Evolutionary conservation across 2,329 filamentous ascomycete genomes (phyloP), one percentile per base, ranked within the genome.

Genomic region (Metarhizium guizhouense): DNA sequence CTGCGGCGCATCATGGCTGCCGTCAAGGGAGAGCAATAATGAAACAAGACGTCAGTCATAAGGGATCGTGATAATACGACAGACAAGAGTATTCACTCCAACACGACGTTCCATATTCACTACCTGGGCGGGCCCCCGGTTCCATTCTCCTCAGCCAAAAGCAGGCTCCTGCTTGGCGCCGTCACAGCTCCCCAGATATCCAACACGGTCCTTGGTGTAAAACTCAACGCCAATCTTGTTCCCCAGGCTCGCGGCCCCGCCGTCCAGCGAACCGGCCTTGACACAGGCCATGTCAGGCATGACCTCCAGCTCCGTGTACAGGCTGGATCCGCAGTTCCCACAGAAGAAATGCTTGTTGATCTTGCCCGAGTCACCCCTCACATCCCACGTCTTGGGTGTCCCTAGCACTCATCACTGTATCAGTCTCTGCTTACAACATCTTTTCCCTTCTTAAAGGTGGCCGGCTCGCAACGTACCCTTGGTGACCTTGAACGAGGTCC

Each of bases 331-430:
- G 60, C 79, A 82, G 57, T 64, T 75, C 16, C 66, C 59, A 63
- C 80, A 82, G 70, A 82, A 82, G 68, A 73, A 80, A 62, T 81
- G 79, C 59, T 74, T 76, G 67, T 82, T 82, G 58, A 74, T 68
- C 63, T 81, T 82, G 34, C 80, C 80, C 0, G 75, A 77, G 40
- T 64, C 72, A 3, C 78, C 80, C 0, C 62, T 68, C 16, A 67
- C 65, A 58, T 81, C 77, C 62, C 73, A 82, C 34, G 70, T 61
- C 58, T 74, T 78, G 14, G 77, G 75, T 4, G 67, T 69, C 38
- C 78, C 76, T 76, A 18, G 11, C 7, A 18, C 13, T 16, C 38
- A 13, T 29, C 20, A 48, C 10, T 4, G 25, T 25, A 25, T 25
- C 25, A 25, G 25, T 1, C 25, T 25, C 25, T 4, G 25, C 25